Base-by-base conservation (phyloP, 1,284 basidiomycete species). In the Microbotryum saponariae region DNA sequence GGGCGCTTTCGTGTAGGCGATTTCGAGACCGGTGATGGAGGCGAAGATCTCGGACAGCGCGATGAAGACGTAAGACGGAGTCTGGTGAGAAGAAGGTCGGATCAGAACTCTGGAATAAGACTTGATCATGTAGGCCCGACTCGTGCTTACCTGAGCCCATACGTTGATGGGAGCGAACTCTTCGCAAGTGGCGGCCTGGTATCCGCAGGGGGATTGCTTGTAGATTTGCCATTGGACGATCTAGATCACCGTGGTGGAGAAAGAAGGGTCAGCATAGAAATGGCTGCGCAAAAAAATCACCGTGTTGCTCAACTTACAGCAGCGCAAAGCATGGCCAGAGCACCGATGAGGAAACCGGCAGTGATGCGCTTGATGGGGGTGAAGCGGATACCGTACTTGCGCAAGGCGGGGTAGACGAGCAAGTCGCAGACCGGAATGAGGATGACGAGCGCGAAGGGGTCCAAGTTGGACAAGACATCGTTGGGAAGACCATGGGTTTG, bases 1-100 rank as follows among this genome's bases (percentile, higher is more conserved):
- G 58, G 76, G 76, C 10, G 77, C 76, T 73, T 89, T 91, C 62
- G 86, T 89, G 78, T 88, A 91, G n/a, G 89, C 90, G 74, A 91
- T 91, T 75, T 93, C 90, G 67, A 79, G 72, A 56, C 76, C 76
- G 21, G 89, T 91, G 76, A 93, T 89, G 10, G 86, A 88, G 1
- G 89, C 88, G 58, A 93, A 82, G 72, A 93, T 89, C 78, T 79
- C 79, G 62, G 75, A 78, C 23, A 79, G 72, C 33, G 88, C 75
- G 57, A 73, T 72, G 54, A 74, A 65, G 49, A 74, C 62, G 58
- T 68, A 71, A 31, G 66, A 61, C 3, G 66, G 70, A 16, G 70
- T 71, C 55, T 70, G 65, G n/a, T 42, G 14, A 42, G 37, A 18
- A 42, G 5, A 42, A 47, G n/a, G 55, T 52, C 51, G 12, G 37